Evolutionary conservation across 495 filamentous ascomycete genomes (phyloP).

Genomic region (Staphylotrichum tortipilum): DNA sequence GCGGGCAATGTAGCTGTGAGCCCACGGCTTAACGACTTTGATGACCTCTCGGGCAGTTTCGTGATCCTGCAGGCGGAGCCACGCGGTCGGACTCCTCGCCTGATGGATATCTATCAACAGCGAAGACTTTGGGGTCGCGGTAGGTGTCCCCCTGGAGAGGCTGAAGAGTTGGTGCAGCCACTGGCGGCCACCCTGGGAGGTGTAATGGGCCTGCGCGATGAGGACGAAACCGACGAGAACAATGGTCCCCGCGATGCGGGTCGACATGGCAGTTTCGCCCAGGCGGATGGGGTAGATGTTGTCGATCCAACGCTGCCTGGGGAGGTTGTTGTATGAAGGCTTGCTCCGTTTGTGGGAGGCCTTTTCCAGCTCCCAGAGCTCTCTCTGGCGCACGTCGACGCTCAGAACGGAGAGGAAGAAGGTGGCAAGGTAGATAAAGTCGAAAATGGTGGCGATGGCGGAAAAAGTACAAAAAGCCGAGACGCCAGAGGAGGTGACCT

Average conservation of each 20-base stretch:
- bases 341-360: slow-evolving; percentile 30
- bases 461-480: slow-evolving; percentile 62
- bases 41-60: slow-evolving; percentile 65
- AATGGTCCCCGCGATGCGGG: slow-evolving; percentile 51
- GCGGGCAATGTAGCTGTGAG: slow-evolving; percentile 55
- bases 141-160: slow-evolving; percentile 16
- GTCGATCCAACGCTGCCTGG: slow-evolving; percentile 41
- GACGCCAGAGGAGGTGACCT: slow-evolving; percentile 51
- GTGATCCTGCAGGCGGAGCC: slow-evolving; percentile 65
- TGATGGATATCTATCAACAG: slow-evolving; percentile 50
- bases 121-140: slow-evolving; percentile 30
- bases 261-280: slow-evolving; percentile 46
- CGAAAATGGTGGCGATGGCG: slow-evolving; percentile 57
- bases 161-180: slow-evolving; percentile 33
- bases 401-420: slow-evolving; percentile 67
- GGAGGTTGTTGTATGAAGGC: slow-evolving; percentile 4
- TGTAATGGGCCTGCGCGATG: slow-evolving; percentile 58
- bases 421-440: slow-evolving; percentile 61
- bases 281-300: slow-evolving; percentile 39
- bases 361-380: slow-evolving; percentile 47
- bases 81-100: slow-evolving; percentile 57
- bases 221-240: slow-evolving; percentile 54
- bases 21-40: slow-evolving; percentile 54
- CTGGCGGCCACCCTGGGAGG: slow-evolving; percentile 41
- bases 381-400: slow-evolving; percentile 61